Conservation (phyloP, 257 asterid genomes). For the Cynanchum wilfordii region DNA sequence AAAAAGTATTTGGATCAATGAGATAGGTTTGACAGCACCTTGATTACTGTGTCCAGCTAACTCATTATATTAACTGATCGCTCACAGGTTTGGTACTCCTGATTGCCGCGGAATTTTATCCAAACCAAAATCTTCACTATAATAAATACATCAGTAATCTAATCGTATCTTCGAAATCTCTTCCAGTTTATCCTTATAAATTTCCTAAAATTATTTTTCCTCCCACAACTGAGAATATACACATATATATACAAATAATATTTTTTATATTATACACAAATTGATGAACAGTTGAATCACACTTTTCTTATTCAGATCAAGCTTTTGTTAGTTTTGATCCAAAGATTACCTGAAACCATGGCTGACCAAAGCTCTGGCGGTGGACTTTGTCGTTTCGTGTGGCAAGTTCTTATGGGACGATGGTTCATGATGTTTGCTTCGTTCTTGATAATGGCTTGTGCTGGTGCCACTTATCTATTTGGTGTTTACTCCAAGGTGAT, state of each 20-base stretch:
- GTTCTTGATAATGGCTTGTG: constrained; percentile 32
- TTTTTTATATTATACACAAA: too few relatives aligned
- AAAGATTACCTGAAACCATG: background rate
- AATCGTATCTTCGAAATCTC: background rate
- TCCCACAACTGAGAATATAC: too few relatives aligned
- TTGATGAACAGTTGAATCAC: background rate
- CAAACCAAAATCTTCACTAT: background rate
- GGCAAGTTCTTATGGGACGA: constrained; percentile 24
- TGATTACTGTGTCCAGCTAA: too few relatives aligned
- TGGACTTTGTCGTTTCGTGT: constrained; percentile 3
- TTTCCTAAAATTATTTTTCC: background rate
- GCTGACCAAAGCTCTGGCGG: background rate
- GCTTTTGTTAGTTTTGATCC: background rate
- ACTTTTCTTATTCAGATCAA: background rate
- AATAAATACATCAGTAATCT: background rate
- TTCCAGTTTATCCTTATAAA: background rate
- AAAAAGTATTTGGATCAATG: too few relatives aligned
- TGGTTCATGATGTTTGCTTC: constrained; percentile 39
- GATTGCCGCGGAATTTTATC: background rate
- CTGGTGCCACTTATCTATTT: constrained; percentile 32
- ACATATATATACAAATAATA: too few relatives aligned
- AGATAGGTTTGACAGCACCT: too few relatives aligned
- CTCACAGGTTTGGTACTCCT: background rate
- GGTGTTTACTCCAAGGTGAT: constrained; percentile 32
- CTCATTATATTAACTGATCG: too few relatives aligned